Evolutionary conservation across 2,329 filamentous ascomycete species (phyloP), one percentile per base, ranked within the genome.

Genomic region (Cladosporium sp.): DNA sequence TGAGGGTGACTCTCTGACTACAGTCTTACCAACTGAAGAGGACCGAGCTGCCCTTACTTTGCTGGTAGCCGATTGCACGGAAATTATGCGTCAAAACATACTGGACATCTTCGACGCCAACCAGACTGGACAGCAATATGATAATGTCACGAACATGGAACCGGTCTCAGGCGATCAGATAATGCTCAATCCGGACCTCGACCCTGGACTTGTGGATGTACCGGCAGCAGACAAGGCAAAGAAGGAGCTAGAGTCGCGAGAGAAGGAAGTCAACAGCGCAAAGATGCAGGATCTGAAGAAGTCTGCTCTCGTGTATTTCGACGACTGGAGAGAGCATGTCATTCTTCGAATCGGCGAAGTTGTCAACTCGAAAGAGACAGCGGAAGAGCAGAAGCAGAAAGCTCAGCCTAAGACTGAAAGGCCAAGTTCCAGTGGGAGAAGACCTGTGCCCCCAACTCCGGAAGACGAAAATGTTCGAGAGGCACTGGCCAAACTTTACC

Each of bases 281-380:
- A 73, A 74, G 48, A 76, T 85, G 54, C 71, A 77, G 51, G 84
- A 88, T 59, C 69, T 90, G 60, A 90, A 84, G 71, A 82, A 80
- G 55, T 83, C 86, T 48, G 79, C 84, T 1, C 65, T 95, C 4
- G 71, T 77, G 6, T 83, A 85, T 64, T 95, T 92, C 64, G 83
- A 86, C 52, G 85, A 89, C 56, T 97, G 92, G 92, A 81, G 88
- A 60, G 77, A 82, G 5, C 74, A 76, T 11, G 80, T 96, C 8
- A 72, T 88, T 36, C 77, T 81, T 51, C 80, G 90, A 12, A 73
- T 95, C 19, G 80, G 83, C 15, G 85, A 93, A 58, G 79, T 89
- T 30, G 66, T 79, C 41, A 73, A 73, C 53, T 63, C 68, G 4
- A 60, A 62, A 22, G 61, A 69, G 36, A 57, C 57, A 27, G 64